Conservation (phyloP, 768 basidiomycete genomes). For the Tephrocybe rancida region DNA sequence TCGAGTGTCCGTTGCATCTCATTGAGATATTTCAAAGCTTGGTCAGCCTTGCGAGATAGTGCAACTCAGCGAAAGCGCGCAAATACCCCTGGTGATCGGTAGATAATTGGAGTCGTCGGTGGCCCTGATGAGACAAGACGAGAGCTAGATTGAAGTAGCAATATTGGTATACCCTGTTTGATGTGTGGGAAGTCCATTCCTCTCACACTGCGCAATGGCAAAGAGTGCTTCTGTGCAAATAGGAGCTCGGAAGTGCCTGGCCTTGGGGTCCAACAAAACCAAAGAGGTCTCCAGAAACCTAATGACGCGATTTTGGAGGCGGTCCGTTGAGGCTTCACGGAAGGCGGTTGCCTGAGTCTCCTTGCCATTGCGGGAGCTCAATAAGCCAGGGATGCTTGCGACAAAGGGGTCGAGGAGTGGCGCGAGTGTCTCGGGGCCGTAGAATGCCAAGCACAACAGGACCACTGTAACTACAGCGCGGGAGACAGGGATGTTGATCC, state of each 20-base stretch:
- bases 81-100: constrained; percentile 1
- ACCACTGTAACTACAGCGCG: background rate
- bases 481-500: background rate
- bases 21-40: background rate
- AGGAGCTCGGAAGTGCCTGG: background rate
- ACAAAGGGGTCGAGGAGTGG: constrained; percentile 1
- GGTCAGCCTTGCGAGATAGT: background rate
- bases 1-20: background rate
- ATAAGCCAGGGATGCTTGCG: background rate
- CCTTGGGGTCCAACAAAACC: background rate
- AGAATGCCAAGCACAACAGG: background rate
- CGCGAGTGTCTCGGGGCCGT: background rate
- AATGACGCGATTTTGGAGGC: background rate
- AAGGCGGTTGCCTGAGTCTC: background rate
- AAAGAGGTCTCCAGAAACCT: background rate
- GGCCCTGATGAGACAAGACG: background rate
- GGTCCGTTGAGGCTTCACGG: background rate
- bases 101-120: background rate
- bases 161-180: background rate
- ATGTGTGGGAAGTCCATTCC: background rate
- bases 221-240: constrained; percentile 1
- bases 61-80: background rate
- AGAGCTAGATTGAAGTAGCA: background rate
- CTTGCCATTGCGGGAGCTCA: background rate
- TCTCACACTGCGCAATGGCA: constrained; percentile 1